Conservation (phyloP, 2,329 filamentous ascomycete species). For the Hymenoscyphus infarciens region DNA sequence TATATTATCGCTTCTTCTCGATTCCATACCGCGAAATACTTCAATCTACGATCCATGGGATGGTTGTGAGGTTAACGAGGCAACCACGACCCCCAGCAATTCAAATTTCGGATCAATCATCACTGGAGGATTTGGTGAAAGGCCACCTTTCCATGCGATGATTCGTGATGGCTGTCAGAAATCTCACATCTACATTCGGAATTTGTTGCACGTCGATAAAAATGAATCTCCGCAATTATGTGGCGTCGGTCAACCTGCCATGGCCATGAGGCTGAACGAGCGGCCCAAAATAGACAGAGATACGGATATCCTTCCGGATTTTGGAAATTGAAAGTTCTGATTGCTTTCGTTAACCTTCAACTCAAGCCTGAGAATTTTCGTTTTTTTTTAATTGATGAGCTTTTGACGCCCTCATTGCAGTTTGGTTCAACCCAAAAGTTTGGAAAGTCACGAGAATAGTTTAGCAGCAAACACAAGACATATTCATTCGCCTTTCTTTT, state of each 20-base stretch:
- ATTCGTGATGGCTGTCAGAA: neutral
- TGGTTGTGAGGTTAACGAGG: neutral
- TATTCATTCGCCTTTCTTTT: neutral
- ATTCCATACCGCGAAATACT: neutral
- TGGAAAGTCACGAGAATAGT: neutral
- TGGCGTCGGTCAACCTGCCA: neutral
- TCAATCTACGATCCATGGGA: neutral
- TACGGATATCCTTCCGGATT: neutral
- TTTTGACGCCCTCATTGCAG: neutral
- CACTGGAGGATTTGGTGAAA: neutral
- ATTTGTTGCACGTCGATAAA: slow-evolving; percentile 1
- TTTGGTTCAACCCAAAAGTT: neutral
- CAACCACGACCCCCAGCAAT: neutral
- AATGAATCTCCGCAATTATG: neutral
- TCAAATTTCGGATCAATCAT: neutral
- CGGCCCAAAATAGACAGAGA: neutral
- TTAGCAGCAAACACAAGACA: neutral
- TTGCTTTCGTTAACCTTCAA: no score
- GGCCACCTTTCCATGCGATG: neutral
- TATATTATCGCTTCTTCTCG: neutral
- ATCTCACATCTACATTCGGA: neutral
- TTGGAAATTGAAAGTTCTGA: neutral
- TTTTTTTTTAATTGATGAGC: neutral
- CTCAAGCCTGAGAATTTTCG: neutral
- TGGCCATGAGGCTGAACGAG: neutral